These are phyloP conservation scores for Capsicum baccatum DNA, from an alignment of 257 asterid species.

Conservation along the genomic window DNA sequence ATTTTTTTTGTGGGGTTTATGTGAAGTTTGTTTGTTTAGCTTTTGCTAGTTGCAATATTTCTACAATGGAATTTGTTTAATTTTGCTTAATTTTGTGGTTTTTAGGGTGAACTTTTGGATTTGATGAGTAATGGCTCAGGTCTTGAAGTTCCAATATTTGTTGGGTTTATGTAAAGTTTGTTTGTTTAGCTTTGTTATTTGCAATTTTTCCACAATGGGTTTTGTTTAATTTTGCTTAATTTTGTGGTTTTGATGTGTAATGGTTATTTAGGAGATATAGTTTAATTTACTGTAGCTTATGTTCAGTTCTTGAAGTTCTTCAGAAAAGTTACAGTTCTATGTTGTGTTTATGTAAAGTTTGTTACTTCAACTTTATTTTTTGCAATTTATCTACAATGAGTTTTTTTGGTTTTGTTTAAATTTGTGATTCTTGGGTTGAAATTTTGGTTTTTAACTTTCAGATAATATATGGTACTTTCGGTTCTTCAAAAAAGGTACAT, in stretches of 20 bases:
- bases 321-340: too few species aligned
- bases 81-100: not conserved
- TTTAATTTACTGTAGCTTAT: too few species aligned
- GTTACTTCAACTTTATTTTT: too few species aligned
- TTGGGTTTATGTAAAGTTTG: not conserved
- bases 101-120: not conserved
- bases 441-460: too few species aligned
- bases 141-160: not conserved
- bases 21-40: not conserved
- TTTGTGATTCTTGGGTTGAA: not conserved
- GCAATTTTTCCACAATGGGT: not conserved
- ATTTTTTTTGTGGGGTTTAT: not conserved
- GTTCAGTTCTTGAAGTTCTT: too few species aligned
- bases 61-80: not conserved
- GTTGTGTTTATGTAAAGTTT: too few species aligned
- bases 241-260: not conserved
- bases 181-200: not conserved
- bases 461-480: too few species aligned
- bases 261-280: too few species aligned
- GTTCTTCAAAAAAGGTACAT: too few species aligned
- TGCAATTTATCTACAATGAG: not conserved
- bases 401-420: not conserved
- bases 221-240: not conserved
- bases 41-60: not conserved
- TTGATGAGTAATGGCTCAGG: not conserved